Evolutionary conservation across 2,329 filamentous ascomycete genomes (phyloP), one percentile per base, ranked within the genome.

Genomic region (Calonectria montana): DNA sequence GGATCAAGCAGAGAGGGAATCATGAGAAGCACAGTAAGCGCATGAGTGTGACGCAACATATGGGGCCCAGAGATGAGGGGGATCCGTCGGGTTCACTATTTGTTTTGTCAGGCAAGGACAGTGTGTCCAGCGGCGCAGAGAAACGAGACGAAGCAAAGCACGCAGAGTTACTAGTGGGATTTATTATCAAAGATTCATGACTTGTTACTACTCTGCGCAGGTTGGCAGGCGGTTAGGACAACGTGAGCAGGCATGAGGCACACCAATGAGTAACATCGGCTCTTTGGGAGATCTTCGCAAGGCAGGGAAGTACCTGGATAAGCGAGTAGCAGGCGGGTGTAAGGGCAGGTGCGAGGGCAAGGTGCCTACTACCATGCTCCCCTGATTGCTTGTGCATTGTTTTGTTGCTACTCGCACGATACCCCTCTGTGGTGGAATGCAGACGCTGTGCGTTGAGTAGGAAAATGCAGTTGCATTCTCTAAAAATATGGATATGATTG

Each of bases 201-300:
- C 29, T 21, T 31, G 29, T 25, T 39, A 4, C n/a, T 50, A 4
- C 25, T 21, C 25, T 21, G 62, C 27, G 25, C n/a, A 21, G n/a
- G 27, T n/a, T n/a, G 21, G 18, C 25, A 35, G 8, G 29, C 37
- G 23, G 16, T 27, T 23, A 35, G 23, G 43, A 18, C 27, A 35
- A 15, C 23, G 61, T 16, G 45, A 18, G 35, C 21, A 43, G 47
- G 43, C 18, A 27, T 18, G 23, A 47, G n/a, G 43, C 21, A 47
- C 43, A 9, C 23, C 10, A n/a, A 21, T 59, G 18, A 23, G 53
- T 37, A 35, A 15, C n/a, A 59, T 39, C 31, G 63, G 45, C 31
- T 53, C 62, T 53, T 53, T 31, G 45, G 45, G 27, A 57, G 59
- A 69, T 69, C 59, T 57, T 64, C 67, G 48, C 59, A 41, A 37